Conservation (phyloP, 495 filamentous ascomycete genomes). For the Annulohypoxylon bovei region DNA sequence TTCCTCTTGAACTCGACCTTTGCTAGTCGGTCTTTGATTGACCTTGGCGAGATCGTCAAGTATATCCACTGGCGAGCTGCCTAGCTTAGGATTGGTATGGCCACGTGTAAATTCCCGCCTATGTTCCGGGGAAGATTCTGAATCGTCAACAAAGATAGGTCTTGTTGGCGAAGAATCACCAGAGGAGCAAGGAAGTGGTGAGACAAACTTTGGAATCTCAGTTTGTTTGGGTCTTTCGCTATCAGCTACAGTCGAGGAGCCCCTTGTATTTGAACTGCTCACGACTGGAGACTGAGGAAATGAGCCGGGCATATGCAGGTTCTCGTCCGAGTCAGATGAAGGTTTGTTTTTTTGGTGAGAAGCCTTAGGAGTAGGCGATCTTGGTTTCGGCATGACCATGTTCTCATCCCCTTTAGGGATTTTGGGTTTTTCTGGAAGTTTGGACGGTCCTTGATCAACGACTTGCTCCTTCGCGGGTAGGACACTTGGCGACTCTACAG, state of each 20-base stretch:
- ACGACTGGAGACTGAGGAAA: constrained; percentile 31
- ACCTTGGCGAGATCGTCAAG: background rate
- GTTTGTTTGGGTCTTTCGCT: background rate
- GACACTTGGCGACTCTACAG: background rate
- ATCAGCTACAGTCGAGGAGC: background rate
- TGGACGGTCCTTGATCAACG: background rate
- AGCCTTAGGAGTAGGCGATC: constrained; percentile 3
- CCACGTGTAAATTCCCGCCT: background rate
- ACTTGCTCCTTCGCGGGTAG: background rate
- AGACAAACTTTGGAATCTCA: constrained; percentile 14
- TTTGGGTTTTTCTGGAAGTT: background rate
- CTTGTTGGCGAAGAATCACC: constrained; percentile 17
- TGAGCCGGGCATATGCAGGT: constrained; percentile 12
- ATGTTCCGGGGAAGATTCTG: background rate
- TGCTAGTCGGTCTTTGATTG: background rate
- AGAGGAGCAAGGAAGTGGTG: constrained; percentile 14
- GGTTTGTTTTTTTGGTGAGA: background rate
- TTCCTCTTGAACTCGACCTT: constrained; percentile 1
- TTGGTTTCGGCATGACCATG: background rate
- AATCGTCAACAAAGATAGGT: constrained; percentile 25
- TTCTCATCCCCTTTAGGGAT: background rate
- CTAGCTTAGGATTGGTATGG: background rate
- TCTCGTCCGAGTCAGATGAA: constrained; percentile 7
- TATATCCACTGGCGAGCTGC: background rate
- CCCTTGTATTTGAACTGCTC: background rate